phyloP scores from a whole-genome alignment of 768 basidiomycete species.

The Amanita brunnescens region DNA sequence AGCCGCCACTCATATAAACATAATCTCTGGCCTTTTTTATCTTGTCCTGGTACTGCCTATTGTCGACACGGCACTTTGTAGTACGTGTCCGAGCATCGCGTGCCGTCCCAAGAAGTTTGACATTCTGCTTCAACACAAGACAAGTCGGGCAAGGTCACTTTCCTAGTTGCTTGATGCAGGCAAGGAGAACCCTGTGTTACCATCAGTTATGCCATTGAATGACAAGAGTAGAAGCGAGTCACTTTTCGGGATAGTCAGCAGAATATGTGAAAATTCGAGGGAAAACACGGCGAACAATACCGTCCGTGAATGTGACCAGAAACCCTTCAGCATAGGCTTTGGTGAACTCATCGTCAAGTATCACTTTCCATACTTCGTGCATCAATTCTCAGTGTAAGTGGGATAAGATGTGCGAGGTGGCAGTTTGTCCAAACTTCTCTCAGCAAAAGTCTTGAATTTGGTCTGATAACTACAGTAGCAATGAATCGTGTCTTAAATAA shows the following conservation, averaged over 20 bases:
- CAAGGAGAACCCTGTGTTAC: slow-evolving; percentile 18
- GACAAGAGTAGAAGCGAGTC: slow-evolving; percentile 7
- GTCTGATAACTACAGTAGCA: slow-evolving; percentile 19
- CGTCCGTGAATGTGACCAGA: slow-evolving; percentile 21
- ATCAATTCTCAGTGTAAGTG: slow-evolving; percentile 26
- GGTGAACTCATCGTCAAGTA: slow-evolving; percentile 26
- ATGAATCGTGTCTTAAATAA: not conserved
- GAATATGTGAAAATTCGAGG: slow-evolving; percentile 27
- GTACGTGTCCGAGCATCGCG: slow-evolving; percentile 12
- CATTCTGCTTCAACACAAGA: slow-evolving; percentile 16
- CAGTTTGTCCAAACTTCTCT: not conserved
- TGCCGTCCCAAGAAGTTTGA: slow-evolving; percentile 21
- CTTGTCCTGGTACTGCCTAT: slow-evolving; percentile 2
- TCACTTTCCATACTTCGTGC: slow-evolving; percentile 22
- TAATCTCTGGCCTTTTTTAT: slow-evolving; percentile 14
- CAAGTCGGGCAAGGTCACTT: slow-evolving; percentile 27
- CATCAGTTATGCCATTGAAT: not conserved
- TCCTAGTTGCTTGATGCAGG: slow-evolving; percentile 26
- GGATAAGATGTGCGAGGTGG: not conserved
- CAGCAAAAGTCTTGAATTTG: slow-evolving; percentile 14
- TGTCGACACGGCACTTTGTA: slow-evolving; percentile 7
- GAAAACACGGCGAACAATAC: slow-evolving; percentile 21
- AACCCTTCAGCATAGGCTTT: slow-evolving; percentile 25
- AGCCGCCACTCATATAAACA: slow-evolving; percentile 16
- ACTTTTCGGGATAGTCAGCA: slow-evolving; percentile 34